A percentile compares a stretch with the other conserved stretches of the same genome.
These are phyloP conservation scores for Silene latifolia DNA, from an alignment of 148 eudicot species.

Conservation along the genomic window DNA sequence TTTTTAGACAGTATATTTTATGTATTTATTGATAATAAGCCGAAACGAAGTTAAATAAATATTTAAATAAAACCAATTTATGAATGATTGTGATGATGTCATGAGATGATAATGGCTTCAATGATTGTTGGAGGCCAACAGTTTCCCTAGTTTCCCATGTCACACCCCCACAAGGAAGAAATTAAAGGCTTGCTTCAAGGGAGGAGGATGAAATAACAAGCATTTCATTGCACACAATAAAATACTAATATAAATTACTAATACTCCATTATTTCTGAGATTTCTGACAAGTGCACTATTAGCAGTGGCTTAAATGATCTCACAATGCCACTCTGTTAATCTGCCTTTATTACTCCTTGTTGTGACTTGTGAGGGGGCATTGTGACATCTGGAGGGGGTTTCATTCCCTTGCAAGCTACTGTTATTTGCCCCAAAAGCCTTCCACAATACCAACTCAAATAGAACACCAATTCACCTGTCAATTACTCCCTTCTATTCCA, in stretches of 20 bases:
- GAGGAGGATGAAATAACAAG: not conserved
- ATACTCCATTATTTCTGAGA: not conserved
- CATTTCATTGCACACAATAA: not conserved
- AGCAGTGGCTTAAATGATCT: conserved; percentile 7
- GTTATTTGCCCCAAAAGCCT: not conserved
- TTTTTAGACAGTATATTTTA: no score
- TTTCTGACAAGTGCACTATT: conserved; percentile 14
- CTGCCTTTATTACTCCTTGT: not conserved
- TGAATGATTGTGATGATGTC: no score
- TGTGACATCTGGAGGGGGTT: not conserved
- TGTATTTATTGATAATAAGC: no score
- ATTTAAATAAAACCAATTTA: no score
- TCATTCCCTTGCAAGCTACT: conserved; percentile 1
- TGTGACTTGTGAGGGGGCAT: not conserved
- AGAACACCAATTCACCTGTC: no score
- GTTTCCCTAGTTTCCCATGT: not conserved
- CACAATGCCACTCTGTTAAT: conserved; percentile 8
- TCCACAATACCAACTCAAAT: no score
- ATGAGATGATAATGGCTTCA: not conserved
- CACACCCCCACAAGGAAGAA: conserved; percentile 5
- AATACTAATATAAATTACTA: no score
- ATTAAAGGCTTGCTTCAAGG: conserved; percentile 26
- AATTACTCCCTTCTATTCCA: no score
- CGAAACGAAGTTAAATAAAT: no score
- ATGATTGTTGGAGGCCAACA: conserved; percentile 12